These are phyloP conservation scores for Westerdykella ornata DNA, from an alignment of 2,329 filamentous ascomycete species.

Conservation along the genomic window DNA sequence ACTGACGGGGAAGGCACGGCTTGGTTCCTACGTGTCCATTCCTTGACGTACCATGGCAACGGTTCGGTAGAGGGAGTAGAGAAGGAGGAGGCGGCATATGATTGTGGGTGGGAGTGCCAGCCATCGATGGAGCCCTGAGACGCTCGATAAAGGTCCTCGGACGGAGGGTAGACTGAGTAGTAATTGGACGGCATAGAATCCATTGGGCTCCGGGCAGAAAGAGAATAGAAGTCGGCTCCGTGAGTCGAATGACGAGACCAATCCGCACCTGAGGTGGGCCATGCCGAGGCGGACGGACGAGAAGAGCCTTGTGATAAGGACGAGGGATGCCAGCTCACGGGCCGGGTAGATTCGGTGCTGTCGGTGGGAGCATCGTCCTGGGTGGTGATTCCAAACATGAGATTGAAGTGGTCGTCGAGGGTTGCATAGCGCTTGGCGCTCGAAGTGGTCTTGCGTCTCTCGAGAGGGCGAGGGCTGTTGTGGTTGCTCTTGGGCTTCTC, in stretches of 20 bases:
- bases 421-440: constrained; percentile 36
- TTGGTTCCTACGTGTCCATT: constrained; percentile 34
- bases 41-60: constrained; percentile 34
- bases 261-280: constrained; percentile 19
- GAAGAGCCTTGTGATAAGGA: constrained; percentile 30
- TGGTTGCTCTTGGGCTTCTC: constrained; percentile 38
- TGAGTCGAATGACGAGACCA: constrained; percentile 23
- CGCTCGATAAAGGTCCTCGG: constrained; percentile 12
- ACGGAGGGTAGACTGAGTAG: constrained; percentile 10
- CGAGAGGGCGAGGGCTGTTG: constrained; percentile 32
- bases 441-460: constrained; percentile 36
- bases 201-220: constrained; percentile 31
- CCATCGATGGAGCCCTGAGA: constrained; percentile 26
- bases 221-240: constrained; percentile 32
- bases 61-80: constrained; percentile 28
- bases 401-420: constrained; percentile 37
- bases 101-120: constrained; percentile 23
- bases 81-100: constrained; percentile 23
- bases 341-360: constrained; percentile 39
- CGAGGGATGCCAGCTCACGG: constrained; percentile 70
- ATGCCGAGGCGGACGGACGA: constrained; percentile 36
- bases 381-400: constrained; percentile 35
- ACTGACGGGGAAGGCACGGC: constrained; percentile 10
- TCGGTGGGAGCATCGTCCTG: constrained; percentile 23
- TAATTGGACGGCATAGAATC: constrained; percentile 16